Percentiles rank a stretch among this genome's conserved stretches.
phyloP scores from a whole-genome alignment of 2,329 filamentous ascomycete species.

The Rhynchosporium secalis region DNA sequence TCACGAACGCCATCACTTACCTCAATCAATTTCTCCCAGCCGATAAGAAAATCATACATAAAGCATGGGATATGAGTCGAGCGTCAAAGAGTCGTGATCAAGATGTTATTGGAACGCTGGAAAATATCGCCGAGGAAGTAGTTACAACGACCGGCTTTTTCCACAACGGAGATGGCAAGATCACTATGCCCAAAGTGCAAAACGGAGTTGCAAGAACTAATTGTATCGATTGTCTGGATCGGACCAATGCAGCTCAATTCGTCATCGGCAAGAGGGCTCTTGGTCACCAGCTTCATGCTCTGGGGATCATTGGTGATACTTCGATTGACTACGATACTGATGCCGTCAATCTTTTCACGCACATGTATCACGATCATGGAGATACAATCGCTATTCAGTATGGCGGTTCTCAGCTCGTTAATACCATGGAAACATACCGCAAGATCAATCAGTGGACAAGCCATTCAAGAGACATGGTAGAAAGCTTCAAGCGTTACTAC shows the following conservation, averaged over 20 bases:
- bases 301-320: slow-evolving; percentile 80
- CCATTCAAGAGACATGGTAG: slow-evolving; percentile 96
- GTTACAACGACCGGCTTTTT: slow-evolving; percentile 89
- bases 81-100: slow-evolving; percentile 89
- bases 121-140: slow-evolving; percentile 85
- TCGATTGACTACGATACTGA: slow-evolving; percentile 92
- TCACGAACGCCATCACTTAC: slow-evolving; percentile 83
- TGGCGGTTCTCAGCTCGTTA: slow-evolving; percentile 93
- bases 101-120: slow-evolving; percentile 90
- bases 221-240: slow-evolving; percentile 95
- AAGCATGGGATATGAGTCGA: slow-evolving; percentile 97
- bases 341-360: slow-evolving; percentile 91
- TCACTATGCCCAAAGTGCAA: slow-evolving; percentile 69
- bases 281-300: slow-evolving; percentile 85
- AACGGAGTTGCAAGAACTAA: slow-evolving; percentile 94
- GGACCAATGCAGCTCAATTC: slow-evolving; percentile 96
- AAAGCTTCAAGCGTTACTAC: slow-evolving; percentile 98
- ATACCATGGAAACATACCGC: slow-evolving; percentile 98
- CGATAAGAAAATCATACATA: slow-evolving; percentile 85
- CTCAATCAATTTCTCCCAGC: slow-evolving; percentile 89
- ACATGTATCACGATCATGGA: slow-evolving; percentile 98
- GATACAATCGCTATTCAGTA: slow-evolving; percentile 98
- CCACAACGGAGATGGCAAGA: slow-evolving; percentile 78
- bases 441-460: slow-evolving; percentile 99
- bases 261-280: slow-evolving; percentile 94